These are phyloP conservation scores for Boletus tomentosulus DNA, from an alignment of 768 basidiomycete species.

Conservation along the genomic window DNA sequence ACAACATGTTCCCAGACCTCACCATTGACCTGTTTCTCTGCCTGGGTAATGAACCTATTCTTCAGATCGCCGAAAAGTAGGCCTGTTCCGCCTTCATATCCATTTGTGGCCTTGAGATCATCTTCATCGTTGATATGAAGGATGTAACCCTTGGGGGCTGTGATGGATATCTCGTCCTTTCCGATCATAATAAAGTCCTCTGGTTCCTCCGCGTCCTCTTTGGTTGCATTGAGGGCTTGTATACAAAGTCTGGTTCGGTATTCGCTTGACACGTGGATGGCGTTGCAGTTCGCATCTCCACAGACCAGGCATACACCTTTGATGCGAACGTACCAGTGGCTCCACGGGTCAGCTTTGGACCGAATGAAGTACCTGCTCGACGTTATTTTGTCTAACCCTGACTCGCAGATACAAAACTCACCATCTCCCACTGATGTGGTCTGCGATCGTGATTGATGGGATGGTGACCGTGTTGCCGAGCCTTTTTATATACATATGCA, in stretches of 20 bases:
- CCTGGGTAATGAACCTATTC: not conserved
- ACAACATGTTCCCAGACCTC: not conserved
- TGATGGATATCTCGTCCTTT: not conserved
- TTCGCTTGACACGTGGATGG: not conserved
- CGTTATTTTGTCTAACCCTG: not conserved
- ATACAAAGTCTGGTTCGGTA: not conserved
- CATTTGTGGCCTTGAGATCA: not conserved
- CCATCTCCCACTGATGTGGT: not conserved
- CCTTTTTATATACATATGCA: not conserved
- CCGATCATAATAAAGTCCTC: not conserved
- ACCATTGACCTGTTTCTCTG: not conserved
- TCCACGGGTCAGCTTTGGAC: not conserved
- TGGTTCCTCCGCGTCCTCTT: not conserved
- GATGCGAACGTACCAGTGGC: not conserved
- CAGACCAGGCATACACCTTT: not conserved
- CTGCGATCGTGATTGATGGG: not conserved
- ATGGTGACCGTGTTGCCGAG: not conserved
- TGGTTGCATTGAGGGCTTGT: not conserved
- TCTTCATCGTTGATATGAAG: not conserved
- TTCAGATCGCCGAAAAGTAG: not conserved
- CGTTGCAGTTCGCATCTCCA: not conserved
- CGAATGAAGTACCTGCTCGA: not conserved
- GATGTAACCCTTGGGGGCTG: not conserved
- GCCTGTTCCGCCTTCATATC: not conserved
- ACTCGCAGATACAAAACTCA: not conserved